Base-by-base conservation (phyloP, 2,329 filamentous ascomycete genomes). In the Neopestalotiopsis clavispora region DNA sequence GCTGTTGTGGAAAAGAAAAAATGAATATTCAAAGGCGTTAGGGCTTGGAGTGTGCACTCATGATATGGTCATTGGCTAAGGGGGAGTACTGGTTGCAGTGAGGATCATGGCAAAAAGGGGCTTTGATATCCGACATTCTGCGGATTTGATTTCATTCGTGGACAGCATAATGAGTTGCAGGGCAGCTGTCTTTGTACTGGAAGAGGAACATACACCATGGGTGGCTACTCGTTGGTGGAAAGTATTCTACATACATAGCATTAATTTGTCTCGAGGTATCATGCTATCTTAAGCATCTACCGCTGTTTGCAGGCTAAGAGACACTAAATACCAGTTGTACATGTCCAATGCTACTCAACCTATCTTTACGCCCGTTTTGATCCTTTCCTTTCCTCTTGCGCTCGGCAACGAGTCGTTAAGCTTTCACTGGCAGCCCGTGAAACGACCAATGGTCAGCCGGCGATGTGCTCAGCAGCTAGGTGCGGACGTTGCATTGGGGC, bases 1-100 rank as follows among this genome's bases (percentile, higher is more conserved):
- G 40, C 17, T n/a, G 13, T 65, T 57, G 14, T 30, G 38, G 45
- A 66, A 45, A 20, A 66, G 23, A 60, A 28, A 42, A 17, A 59
- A 7, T 10, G 10, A 52, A 52, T 52, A n/a, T 52, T 17, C 45
- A 52, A 52, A n/a, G 59, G 40, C 56, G 38, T 57, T 59, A 60
- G 64, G 61, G 52, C 30, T 65, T 60, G 57, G n/a, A 58, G 64
- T 59, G 67, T 57, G 67, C 45, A 52, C 20, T 69, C 52, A 40
- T 65, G 38, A 62, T 59, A 52, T 65, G 30, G 57, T 23, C 12
- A 49, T 32, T 20, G 58, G 38, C 61, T n/a, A 30, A 28, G 34
- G 32, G 42, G 30, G 64, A 66, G 32, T 69, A 66, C 42, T 34
- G 56, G 64, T 38, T 67, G 23, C 23, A 34, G 57, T 20, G 62